Percentiles rank a stretch among this genome's conserved stretches.
phyloP scores from a whole-genome alignment of 192 early-diverging fungal species.

The Diversispora eburnea region DNA sequence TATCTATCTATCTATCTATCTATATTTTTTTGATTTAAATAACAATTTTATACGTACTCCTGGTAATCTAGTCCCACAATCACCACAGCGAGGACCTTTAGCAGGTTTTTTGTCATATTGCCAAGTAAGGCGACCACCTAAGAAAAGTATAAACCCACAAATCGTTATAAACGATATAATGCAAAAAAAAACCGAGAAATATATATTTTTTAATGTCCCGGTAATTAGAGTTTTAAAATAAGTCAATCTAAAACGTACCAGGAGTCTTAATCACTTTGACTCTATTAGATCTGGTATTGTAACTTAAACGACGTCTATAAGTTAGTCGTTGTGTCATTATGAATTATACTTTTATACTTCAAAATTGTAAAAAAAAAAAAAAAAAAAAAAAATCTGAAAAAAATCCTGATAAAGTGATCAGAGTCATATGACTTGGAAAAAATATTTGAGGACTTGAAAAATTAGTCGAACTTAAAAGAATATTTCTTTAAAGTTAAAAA shows the following conservation, averaged over 20 bases:
- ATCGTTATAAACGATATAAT: too few species aligned
- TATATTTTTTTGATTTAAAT: background rate
- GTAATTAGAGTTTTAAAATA: background rate
- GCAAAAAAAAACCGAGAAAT: background rate
- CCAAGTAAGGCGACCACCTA: slow-evolving; percentile 85
- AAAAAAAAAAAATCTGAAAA: too few species aligned
- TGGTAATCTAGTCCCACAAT: slow-evolving; percentile 86
- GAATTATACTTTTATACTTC: slow-evolving; percentile 21
- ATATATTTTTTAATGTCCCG: background rate
- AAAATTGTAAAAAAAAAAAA: too few species aligned
- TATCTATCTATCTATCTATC: background rate
- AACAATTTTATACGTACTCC: slow-evolving; percentile 60
- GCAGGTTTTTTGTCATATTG: slow-evolving; percentile 92
- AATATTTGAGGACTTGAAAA: too few species aligned
- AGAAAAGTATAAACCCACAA: background rate
- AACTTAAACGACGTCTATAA: slow-evolving; percentile 74
- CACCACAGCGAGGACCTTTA: slow-evolving; percentile 92
- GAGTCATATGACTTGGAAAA: too few species aligned
- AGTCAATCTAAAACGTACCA: slow-evolving; percentile 37
- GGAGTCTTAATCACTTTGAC: slow-evolving; percentile 84
- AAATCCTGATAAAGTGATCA: too few species aligned
- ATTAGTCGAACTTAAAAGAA: too few species aligned
- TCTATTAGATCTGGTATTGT: slow-evolving; percentile 91
- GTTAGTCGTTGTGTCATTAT: slow-evolving; percentile 73
- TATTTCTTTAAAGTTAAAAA: too few species aligned